Evolutionary conservation across 768 basidiomycete genomes (phyloP).

Genomic region (Russula dissimulans): DNA sequence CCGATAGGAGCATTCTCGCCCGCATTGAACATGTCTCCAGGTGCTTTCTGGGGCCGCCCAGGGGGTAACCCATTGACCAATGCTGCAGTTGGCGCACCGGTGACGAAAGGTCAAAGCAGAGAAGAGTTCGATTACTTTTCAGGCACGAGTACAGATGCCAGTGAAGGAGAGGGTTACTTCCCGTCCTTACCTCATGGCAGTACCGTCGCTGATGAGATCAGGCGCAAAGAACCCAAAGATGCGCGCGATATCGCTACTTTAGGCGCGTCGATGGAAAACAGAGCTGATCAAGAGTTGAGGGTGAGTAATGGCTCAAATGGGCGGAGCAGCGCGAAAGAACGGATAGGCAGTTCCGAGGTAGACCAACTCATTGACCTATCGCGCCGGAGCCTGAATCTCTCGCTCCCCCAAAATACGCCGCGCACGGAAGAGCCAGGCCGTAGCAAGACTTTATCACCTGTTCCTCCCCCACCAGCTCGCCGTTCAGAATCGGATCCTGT

Average conservation of each 20-base stretch:
- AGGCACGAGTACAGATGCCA: constrained; percentile 2
- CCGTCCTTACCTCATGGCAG: constrained; percentile 30
- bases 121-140: constrained; percentile 33
- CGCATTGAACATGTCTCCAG: constrained; percentile 62
- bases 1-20: constrained; percentile 51
- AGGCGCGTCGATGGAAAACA: neutral
- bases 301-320: neutral
- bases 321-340: neutral
- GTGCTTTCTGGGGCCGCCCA: constrained; percentile 62
- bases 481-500: constrained; percentile 6
- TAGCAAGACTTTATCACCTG: neutral
- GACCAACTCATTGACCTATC: constrained; percentile 3
- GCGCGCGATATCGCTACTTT: neutral
- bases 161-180: constrained; percentile 32
- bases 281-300: neutral
- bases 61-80: constrained; percentile 42
- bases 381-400: neutral
- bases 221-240: constrained; percentile 7
- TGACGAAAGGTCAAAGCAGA: constrained; percentile 20
- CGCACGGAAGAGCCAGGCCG: neutral
- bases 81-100: constrained; percentile 54
- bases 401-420: neutral
- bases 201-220: constrained; percentile 26
- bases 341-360: neutral
- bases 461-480: neutral